Percentiles rank a stretch among this genome's conserved stretches.
These are phyloP conservation scores for Hypoxylon cercidicola DNA, from an alignment of 495 filamentous ascomycete genomes.

Conservation along the genomic window DNA sequence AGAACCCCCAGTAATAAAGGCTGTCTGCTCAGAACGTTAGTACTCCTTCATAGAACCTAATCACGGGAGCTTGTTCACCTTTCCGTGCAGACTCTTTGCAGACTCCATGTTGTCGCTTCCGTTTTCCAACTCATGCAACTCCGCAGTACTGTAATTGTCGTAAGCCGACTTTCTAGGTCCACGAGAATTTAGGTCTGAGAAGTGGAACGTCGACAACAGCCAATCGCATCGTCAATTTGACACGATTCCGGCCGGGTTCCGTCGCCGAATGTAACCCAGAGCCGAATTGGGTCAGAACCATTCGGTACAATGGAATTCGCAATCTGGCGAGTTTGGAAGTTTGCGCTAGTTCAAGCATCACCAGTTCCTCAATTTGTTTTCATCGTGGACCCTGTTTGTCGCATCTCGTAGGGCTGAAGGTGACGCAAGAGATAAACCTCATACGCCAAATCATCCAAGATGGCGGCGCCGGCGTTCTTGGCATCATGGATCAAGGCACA, in stretches of 20 bases:
- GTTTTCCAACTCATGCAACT: not conserved
- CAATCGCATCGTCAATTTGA: constrained; percentile 13
- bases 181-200: constrained; percentile 4
- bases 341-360: not conserved
- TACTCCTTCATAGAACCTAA: not conserved
- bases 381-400: too few relatives aligned
- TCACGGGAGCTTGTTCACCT: constrained; percentile 11
- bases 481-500: constrained; percentile 33
- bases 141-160: not conserved
- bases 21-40: constrained; percentile 33
- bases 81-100: constrained; percentile 23
- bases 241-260: constrained; percentile 19
- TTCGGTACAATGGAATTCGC: constrained; percentile 5
- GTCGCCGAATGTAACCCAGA: constrained; percentile 20
- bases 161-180: constrained; percentile 10
- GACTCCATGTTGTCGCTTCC: constrained; percentile 8
- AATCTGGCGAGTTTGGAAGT: constrained; percentile 16
- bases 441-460: constrained; percentile 9
- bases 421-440: not conserved
- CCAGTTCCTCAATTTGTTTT: constrained; percentile 13
- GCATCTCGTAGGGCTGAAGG: constrained; percentile 1
- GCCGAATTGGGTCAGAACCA: constrained; percentile 5
- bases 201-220: constrained; percentile 8
- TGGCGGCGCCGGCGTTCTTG: constrained; percentile 17
- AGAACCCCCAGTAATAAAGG: constrained; percentile 46